Base-by-base conservation (phyloP, 208 protist species). In the Leishmania martiniquensis region DNA sequence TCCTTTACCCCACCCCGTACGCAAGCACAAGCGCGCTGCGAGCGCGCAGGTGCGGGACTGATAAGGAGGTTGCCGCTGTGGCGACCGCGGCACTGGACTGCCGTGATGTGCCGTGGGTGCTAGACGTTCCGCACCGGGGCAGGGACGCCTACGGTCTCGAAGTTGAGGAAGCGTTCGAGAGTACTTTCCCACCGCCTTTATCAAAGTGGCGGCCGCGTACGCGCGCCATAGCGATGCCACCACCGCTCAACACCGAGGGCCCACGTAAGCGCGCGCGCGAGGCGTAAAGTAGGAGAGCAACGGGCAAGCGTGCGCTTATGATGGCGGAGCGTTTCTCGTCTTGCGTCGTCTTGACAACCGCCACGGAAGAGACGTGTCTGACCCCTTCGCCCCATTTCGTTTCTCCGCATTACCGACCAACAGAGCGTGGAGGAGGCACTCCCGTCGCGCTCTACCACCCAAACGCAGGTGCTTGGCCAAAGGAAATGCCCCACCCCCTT, bases 111-210 rank as follows among this genome's bases (percentile, higher is more conserved):
- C 93, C 93, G 57, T 97, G 93, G 93, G 89, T 93, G 44, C 55
- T 95, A n/a, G 93, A 97, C 76, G 67, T 90, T 45, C 93, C 90
- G 17, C 93, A 95, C 76, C 34, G 77, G 10, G 91, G 93, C 4
- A n/a, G 5, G 2, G 93, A 96, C 73, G 72, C 80, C 29, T 81
- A 91, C 44, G 90, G 87, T 5, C 77, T 60, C 39, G 74, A 77
- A 1, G 68, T 89, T 1, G 82, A 83, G 12, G 82, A 85, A 34
- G 89, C 86, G 4, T 77, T 92, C 37, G 45, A 37, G 9, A 65
- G 20, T 17, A 72, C 37, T 25, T 22, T 55, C 0, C 55, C 76
- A 9, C 72, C 65, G 22, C 66, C 55, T 39, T 70, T 62, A 52
- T 63, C 55, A 13, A 63, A 51, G 63, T 54, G 51, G 37, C 13